phyloP scores from a whole-genome alignment of 345 rosid genomes.

The Carallia brachiata region DNA sequence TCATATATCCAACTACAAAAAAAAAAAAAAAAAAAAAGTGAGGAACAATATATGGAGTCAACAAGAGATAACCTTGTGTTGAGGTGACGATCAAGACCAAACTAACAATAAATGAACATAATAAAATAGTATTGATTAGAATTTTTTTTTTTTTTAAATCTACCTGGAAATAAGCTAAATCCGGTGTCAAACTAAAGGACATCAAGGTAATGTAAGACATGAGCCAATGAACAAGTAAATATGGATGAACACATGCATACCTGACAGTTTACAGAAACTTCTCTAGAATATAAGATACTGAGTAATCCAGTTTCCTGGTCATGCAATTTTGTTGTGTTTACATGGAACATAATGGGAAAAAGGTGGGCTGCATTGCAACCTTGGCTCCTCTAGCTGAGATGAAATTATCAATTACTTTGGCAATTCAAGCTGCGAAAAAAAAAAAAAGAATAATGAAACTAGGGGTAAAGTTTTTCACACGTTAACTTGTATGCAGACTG shows the following conservation, averaged over 20 bases:
- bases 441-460: conserved; percentile 13
- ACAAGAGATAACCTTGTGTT: no score
- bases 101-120: no score
- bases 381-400: conserved; percentile 63
- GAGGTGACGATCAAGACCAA: no score
- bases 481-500: conserved; percentile 3
- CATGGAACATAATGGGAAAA: conserved; percentile 51
- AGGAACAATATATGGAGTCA: no score
- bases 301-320: conserved; percentile 82
- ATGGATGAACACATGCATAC: conserved; percentile 30
- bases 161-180: neutral
- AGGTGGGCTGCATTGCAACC: conserved; percentile 57
- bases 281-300: conserved; percentile 82
- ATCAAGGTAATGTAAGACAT: no score
- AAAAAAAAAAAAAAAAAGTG: neutral
- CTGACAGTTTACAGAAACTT: conserved; percentile 83
- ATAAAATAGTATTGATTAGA: no score
- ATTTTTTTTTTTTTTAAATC: no score
- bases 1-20: neutral
- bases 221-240: neutral
- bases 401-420: conserved; percentile 81
- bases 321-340: conserved; percentile 36
- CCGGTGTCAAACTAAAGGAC: neutral
- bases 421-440: conserved; percentile 80
- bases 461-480: neutral